A percentile compares a stretch with the other conserved stretches of the same genome.
These are phyloP conservation scores for Euphorbia corollata DNA, from an alignment of 441 rosid species.

Conservation along the genomic window DNA sequence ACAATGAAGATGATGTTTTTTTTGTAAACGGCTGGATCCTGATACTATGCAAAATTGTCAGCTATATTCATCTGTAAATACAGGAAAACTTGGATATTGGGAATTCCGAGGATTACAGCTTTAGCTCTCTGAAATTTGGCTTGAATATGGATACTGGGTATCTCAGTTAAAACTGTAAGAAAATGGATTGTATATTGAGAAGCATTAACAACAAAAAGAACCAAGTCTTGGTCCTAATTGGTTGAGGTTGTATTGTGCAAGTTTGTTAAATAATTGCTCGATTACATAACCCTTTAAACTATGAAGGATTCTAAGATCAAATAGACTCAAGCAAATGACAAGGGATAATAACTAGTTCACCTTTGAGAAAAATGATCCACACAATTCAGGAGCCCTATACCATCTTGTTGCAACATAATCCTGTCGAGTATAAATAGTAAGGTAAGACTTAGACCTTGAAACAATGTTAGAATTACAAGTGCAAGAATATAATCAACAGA, in stretches of 20 bases:
- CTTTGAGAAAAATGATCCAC: conserved; percentile 95
- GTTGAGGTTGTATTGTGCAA: not conserved
- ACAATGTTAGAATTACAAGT: conserved; percentile 3
- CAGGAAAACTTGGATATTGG: not conserved
- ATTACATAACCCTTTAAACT: too few species aligned
- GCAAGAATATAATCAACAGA: conserved; percentile 9
- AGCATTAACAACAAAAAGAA: not conserved
- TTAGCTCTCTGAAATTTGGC: too few species aligned
- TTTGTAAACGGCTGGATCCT: too few species aligned
- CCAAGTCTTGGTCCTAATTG: not conserved
- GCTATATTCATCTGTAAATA: not conserved
- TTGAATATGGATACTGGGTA: not conserved
- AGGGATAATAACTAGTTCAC: conserved; percentile 28
- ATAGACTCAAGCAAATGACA: conserved; percentile 22
- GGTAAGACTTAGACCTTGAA: not conserved
- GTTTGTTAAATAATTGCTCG: not conserved
- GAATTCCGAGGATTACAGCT: too few species aligned
- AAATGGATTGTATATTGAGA: not conserved
- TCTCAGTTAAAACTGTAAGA: not conserved
- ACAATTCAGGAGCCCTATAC: conserved; percentile 93
- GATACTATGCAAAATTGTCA: not conserved
- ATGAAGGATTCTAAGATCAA: not conserved
- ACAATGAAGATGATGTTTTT: too few species aligned
- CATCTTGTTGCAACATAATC: conserved; percentile 96
- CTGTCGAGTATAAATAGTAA: conserved; percentile 30